These are phyloP conservation scores for Torrubiellomyces zombiae DNA, from an alignment of 2,329 filamentous ascomycete species.

Conservation along the genomic window DNA sequence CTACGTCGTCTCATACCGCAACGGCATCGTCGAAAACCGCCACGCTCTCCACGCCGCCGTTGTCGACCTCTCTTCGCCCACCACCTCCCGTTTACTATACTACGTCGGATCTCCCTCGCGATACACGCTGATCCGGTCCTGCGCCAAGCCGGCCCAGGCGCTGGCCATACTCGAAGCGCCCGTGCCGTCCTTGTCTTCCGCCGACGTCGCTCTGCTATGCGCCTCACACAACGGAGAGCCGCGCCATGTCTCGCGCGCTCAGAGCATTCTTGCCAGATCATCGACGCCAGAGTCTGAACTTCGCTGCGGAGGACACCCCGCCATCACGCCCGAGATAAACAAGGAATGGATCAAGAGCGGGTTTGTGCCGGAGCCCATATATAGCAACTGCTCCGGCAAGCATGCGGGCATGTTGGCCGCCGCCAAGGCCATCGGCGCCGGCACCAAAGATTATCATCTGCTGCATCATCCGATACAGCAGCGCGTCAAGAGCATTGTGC, in stretches of 20 bases:
- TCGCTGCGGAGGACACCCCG: slow-evolving; percentile 24
- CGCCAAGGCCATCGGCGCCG: slow-evolving; percentile 17
- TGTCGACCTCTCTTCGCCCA: slow-evolving; percentile 16
- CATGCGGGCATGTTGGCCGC: slow-evolving; percentile 30
- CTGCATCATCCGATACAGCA: slow-evolving; percentile 20
- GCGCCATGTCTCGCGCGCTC: slow-evolving; percentile 19
- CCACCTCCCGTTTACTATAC: too few relatives aligned
- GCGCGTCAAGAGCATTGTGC: slow-evolving; percentile 18
- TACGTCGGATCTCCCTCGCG: slow-evolving; percentile 24
- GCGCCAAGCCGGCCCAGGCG: slow-evolving; percentile 28
- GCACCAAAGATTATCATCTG: slow-evolving; percentile 17
- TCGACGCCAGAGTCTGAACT: slow-evolving; percentile 18
- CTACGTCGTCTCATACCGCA: slow-evolving; percentile 17
- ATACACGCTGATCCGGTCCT: slow-evolving; percentile 25
- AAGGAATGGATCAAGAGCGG: slow-evolving; percentile 20
- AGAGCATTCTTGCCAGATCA: slow-evolving; percentile 19
- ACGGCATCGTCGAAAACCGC: slow-evolving; percentile 24
- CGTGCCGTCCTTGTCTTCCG: slow-evolving; percentile 17
- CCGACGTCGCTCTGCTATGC: slow-evolving; percentile 28
- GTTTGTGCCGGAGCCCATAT: slow-evolving; percentile 19
- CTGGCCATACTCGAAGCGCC: slow-evolving; percentile 23
- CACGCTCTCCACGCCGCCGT: slow-evolving; percentile 26
- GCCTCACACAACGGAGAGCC: slow-evolving; percentile 29
- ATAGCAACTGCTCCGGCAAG: slow-evolving; percentile 31
- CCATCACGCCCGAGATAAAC: slow-evolving; percentile 18